Conservation (phyloP, 192 early-diverging fungal species). For the Backusella macrospora region DNA sequence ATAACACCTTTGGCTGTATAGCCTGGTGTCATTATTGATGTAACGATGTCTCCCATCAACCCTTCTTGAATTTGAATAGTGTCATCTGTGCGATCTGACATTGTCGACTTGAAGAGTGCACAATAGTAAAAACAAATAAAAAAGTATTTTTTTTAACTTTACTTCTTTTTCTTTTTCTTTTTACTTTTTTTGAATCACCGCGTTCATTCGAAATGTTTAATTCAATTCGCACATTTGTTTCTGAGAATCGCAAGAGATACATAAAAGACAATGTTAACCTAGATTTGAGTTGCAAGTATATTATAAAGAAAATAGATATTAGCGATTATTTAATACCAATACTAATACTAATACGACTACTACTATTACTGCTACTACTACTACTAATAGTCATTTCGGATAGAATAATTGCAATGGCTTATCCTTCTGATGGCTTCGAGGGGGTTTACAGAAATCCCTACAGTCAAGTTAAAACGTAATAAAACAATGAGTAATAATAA, state of each 20-base stretch:
- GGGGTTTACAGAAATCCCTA: slow-evolving; percentile 59
- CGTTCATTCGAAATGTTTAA: slow-evolving; percentile 25
- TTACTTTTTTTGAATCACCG: neutral
- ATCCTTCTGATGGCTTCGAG: slow-evolving; percentile 55
- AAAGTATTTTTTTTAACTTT: neutral
- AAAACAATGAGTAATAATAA: too few species aligned
- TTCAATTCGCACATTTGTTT: slow-evolving; percentile 24
- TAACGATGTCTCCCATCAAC: slow-evolving; percentile 30
- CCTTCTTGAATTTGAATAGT: neutral
- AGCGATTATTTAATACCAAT: too few species aligned
- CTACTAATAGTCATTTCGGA: slow-evolving; percentile 48
- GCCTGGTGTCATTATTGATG: slow-evolving; percentile 44
- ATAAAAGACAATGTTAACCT: slow-evolving; percentile 44
- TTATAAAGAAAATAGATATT: neutral
- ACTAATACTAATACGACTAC: too few species aligned
- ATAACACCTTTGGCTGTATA: slow-evolving; percentile 42
- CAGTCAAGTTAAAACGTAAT: slow-evolving; percentile 58
- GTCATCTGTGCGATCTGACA: neutral
- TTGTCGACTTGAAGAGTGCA: neutral
- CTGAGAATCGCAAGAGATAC: slow-evolving; percentile 41
- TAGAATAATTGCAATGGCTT: slow-evolving; percentile 60
- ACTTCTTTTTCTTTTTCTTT: neutral
- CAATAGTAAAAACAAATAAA: neutral
- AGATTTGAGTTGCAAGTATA: slow-evolving; percentile 47
- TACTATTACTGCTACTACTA: too few species aligned